Evolutionary conservation across 1,284 basidiomycete species (phyloP).

Genomic region (Ustilago cynodontis): DNA sequence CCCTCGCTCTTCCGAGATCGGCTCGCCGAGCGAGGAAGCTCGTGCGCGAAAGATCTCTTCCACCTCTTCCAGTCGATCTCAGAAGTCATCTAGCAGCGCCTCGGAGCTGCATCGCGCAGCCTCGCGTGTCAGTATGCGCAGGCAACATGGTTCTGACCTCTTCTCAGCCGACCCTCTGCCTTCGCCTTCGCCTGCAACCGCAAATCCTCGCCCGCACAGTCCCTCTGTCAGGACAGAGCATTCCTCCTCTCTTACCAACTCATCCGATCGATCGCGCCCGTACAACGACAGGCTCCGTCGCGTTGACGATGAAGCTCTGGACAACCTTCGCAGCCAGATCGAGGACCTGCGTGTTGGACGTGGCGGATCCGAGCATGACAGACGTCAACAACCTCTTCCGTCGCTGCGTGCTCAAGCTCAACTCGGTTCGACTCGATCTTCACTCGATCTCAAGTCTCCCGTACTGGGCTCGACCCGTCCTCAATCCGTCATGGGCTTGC

Average conservation of each 20-base stretch:
- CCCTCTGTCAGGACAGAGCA: constrained; percentile 25
- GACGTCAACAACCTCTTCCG: constrained; percentile 9
- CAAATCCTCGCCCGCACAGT: constrained; percentile 15
- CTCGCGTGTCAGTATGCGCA: constrained; percentile 56
- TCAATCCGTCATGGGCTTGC: constrained; percentile 39
- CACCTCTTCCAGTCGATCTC: constrained; percentile 50
- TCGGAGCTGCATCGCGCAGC: constrained; percentile 57
- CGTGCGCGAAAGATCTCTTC: constrained; percentile 55
- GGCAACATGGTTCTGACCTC: constrained; percentile 47
- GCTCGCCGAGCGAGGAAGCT: constrained; percentile 47
- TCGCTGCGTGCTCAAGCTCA: constrained; percentile 23
- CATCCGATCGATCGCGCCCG: constrained; percentile 27
- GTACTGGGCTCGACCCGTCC: constrained; percentile 25
- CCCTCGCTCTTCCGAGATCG: constrained; percentile 24
- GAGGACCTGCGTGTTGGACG: constrained; percentile 28
- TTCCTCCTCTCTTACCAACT: constrained; percentile 26
- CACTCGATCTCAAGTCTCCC: constrained; percentile 33
- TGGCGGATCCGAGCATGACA: constrained; percentile 11
- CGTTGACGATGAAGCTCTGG: constrained; percentile 16
- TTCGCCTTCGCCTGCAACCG: constrained; percentile 15
- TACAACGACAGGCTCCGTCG: constrained; percentile 17
- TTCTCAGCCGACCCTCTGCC: constrained; percentile 47
- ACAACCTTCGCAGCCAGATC: constrained; percentile 31
- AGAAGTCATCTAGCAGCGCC: constrained; percentile 56
- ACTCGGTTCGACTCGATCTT: constrained; percentile 18